Conservation (phyloP, 2,329 filamentous ascomycete genomes). For the Aaosphaeria arxii region DNA sequence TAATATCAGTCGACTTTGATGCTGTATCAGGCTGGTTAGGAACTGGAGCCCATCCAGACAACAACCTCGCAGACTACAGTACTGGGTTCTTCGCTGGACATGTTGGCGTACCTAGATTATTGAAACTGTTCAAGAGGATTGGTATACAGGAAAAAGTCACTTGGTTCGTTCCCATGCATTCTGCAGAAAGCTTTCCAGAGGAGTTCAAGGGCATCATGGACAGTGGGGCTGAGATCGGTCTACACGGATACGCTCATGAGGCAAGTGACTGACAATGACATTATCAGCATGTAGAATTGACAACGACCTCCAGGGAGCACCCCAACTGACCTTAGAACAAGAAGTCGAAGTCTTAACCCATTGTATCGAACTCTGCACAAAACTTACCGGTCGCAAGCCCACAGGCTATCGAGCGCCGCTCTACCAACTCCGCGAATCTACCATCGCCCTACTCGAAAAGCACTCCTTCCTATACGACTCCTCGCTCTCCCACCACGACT, state of each 20-base stretch:
- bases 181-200: constrained; percentile 55
- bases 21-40: constrained; percentile 60
- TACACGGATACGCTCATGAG: constrained; percentile 52
- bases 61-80: constrained; percentile 56
- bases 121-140: constrained; percentile 54
- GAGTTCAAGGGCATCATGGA: constrained; percentile 51
- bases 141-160: constrained; percentile 52
- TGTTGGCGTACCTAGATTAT: constrained; percentile 55
- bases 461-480: constrained; percentile 52
- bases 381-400: constrained; percentile 45
- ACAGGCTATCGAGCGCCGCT: constrained; percentile 52
- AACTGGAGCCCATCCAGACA: constrained; percentile 52
- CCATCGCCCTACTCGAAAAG: constrained; percentile 47
- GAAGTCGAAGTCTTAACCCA: constrained; percentile 50
- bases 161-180: constrained; percentile 61
- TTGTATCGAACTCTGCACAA: constrained; percentile 45
- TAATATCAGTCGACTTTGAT: constrained; percentile 52
- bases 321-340: constrained; percentile 47
- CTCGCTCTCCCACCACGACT: constrained; percentile 51
- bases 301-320: constrained; percentile 26
- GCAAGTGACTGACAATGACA: constrained; percentile 8
- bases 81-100: constrained; percentile 55
- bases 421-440: constrained; percentile 50
- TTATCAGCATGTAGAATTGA: constrained; percentile 1
- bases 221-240: constrained; percentile 53